These are phyloP conservation scores for Leccinellum rugosiceps DNA, from an alignment of 768 basidiomycete species.

Conservation along the genomic window DNA sequence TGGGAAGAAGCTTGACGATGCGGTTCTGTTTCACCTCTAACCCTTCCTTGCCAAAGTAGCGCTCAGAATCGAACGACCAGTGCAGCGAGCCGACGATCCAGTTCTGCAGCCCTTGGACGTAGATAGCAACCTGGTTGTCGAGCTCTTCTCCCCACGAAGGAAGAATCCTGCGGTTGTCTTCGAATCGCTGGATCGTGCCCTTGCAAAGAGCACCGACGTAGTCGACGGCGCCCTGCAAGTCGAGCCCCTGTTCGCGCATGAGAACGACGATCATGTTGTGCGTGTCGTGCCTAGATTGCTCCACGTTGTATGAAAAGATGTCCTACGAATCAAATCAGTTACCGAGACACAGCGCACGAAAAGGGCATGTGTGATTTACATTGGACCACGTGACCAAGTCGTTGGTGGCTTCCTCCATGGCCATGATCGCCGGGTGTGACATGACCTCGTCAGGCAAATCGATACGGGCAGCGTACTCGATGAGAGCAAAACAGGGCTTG, in stretches of 20 bases:
- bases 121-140: conserved; percentile 54
- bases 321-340: conserved; percentile 41
- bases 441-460: conserved; percentile 54
- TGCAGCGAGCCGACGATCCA: conserved; percentile 73
- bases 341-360: background rate
- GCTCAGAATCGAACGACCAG: conserved; percentile 68
- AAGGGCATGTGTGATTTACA: conserved; percentile 19
- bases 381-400: conserved; percentile 53
- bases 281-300: conserved; percentile 65
- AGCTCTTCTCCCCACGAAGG: conserved; percentile 64
- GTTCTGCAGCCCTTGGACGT: conserved; percentile 61
- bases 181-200: conserved; percentile 51
- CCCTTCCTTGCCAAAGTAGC: conserved; percentile 66
- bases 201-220: conserved; percentile 61
- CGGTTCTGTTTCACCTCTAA: conserved; percentile 51
- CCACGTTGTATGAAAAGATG: conserved; percentile 73
- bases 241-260: conserved; percentile 56
- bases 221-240: conserved; percentile 61
- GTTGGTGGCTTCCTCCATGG: conserved; percentile 46
- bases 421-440: conserved; percentile 45
- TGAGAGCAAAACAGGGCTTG: conserved; percentile 48
- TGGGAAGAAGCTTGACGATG: conserved; percentile 49
- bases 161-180: conserved; percentile 42
- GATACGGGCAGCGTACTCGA: conserved; percentile 52
- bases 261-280: conserved; percentile 75